Percentiles rank a stretch among this genome's conserved stretches.
Evolutionary conservation across 129 eudicot species (phyloP).

Genomic region (sunflower (Helianthus annuus)): DNA sequence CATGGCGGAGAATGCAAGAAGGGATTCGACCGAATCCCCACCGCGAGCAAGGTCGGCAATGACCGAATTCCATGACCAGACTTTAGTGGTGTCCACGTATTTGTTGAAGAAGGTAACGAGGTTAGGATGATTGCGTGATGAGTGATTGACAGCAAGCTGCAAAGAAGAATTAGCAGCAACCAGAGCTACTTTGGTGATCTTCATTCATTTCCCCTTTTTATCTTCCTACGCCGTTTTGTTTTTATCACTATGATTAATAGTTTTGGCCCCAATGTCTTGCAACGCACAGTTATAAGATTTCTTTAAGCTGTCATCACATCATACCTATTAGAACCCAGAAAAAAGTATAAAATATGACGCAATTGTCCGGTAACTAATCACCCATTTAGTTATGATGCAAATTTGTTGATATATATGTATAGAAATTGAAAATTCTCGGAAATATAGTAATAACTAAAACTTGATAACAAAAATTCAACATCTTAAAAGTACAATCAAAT

Average conservation of each 20-base stretch:
- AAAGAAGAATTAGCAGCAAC: slow-evolving; percentile 25
- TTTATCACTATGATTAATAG: not conserved
- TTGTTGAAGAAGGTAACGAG: slow-evolving; percentile 43
- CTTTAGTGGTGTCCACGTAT: slow-evolving; percentile 40
- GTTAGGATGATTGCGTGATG: slow-evolving; percentile 16
- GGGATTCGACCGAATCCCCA: slow-evolving; percentile 44
- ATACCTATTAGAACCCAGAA: not conserved
- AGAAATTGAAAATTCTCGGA: no score
- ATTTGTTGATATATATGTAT: no score
- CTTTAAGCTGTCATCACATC: not conserved
- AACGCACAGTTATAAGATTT: not conserved
- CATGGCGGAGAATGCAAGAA: slow-evolving; percentile 46
- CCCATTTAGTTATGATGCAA: no score
- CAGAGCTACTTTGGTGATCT: slow-evolving; percentile 27
- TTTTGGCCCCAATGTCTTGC: not conserved
- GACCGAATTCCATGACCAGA: slow-evolving; percentile 46
- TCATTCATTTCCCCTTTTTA: slow-evolving; percentile 29
- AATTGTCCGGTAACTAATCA: no score
- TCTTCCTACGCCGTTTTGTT: not conserved
- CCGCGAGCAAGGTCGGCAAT: slow-evolving; percentile 43
- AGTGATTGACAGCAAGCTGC: slow-evolving; percentile 10
- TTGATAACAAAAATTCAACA: no score
- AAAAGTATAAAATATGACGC: not conserved
- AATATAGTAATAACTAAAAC: no score
- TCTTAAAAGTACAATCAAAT: no score